phyloP scores from a whole-genome alignment of 176 grass and related monocot species.

The Saccharum spontaneum region DNA sequence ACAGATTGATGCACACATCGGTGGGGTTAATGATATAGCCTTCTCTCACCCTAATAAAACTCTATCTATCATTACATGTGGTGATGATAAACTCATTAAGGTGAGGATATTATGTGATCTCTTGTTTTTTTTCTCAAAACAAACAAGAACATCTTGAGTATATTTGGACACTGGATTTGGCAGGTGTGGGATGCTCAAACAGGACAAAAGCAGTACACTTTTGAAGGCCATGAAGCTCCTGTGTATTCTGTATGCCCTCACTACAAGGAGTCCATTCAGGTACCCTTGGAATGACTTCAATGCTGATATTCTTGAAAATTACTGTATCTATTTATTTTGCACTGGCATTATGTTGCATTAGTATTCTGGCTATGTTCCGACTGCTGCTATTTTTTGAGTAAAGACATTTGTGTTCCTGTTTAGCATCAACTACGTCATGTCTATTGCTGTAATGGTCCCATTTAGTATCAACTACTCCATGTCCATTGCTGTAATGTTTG shows the following conservation, averaged over 20 bases:
- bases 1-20: constrained; percentile 97
- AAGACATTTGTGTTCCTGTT: not conserved
- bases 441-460: not conserved
- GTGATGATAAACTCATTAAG: constrained; percentile 97
- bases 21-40: constrained; percentile 98
- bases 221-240: constrained; percentile 96
- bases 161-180: constrained; percentile 26
- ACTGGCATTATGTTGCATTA: not conserved
- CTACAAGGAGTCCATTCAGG: constrained; percentile 99
- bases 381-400: constrained; percentile 9
- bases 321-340: constrained; percentile 14
- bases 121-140: not conserved
- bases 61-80: constrained; percentile 97
- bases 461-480: constrained; percentile 11
- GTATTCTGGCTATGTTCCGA: constrained; percentile 13
- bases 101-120: constrained; percentile 45
- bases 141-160: constrained; percentile 17
- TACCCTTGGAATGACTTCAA: constrained; percentile 30
- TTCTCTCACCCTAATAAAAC: constrained; percentile 97
- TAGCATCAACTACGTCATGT: constrained; percentile 7
- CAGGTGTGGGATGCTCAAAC: constrained; percentile 98
- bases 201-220: constrained; percentile 94
- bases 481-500: constrained; percentile 9
- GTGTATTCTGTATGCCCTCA: constrained; percentile 99
- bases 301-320: constrained; percentile 16